Base-by-base conservation (phyloP, 192 early-diverging fungal species). In the Backusella parvicylindrica region DNA sequence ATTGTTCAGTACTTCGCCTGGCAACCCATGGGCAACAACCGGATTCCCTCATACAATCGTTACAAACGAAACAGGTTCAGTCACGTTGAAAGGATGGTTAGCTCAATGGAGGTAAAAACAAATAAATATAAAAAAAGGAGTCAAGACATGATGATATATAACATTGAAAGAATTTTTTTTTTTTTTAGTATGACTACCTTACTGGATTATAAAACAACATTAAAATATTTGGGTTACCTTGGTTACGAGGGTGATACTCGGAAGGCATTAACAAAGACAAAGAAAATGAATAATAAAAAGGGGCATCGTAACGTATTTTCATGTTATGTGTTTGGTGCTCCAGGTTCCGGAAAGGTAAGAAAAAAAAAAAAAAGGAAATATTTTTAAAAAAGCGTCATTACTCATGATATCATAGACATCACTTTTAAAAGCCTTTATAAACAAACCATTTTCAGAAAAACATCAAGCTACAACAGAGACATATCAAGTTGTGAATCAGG, bases 211-310 rank as follows among this genome's bases (percentile, higher is more conserved):
- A 91, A 90, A 66, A 91, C 92, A 18, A 98, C 97, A 3, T 83
- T 99, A 47, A 89, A 93, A 31, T 99, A 99, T 75, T 84, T 99
- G 72, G 98, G 96, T 2, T 99, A 98, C 80, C 92, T 99, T 43
- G 98, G 98, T 13, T 99, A 89, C 82, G 89, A 93, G 37, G 94
- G 92, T 8, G 97, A 99, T 75, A 93, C 88, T 13, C 93, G 95
- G 66, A 90, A 87, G n/a, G 98, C 95, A 0, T 84, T 99, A 6
- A 93, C 94, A 73, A 82, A 96, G 15, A 91, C 90, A 7, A 78
- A 86, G 64, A 89, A 90, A 35, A 82, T 87, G 38, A 90, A 94
- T 43, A 89, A 92, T 18, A 92, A 92, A 77, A 85, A 91, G 68
- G 92, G 95, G 35, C 95, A 95, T 74, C 87, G 96, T 60, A 95